phyloP scores from a whole-genome alignment of 495 filamentous ascomycete genomes.

The Penicillium paradoxum region DNA sequence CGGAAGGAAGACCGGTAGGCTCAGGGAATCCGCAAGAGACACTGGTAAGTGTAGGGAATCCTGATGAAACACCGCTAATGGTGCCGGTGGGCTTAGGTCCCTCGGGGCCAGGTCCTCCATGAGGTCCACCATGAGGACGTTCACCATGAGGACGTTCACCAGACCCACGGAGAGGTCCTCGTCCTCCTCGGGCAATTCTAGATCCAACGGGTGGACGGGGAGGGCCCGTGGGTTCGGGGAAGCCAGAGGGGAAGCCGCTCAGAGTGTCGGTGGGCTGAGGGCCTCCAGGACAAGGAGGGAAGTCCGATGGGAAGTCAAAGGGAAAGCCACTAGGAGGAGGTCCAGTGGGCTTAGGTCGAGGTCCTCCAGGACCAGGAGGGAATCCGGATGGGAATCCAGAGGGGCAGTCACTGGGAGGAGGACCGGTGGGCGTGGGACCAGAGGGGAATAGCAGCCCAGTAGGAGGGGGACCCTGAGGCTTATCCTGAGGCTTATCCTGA shows the following conservation, averaged over 20 bases:
- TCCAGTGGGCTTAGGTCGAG: background rate
- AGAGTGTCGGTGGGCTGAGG: background rate
- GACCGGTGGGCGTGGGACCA: slow-evolving; percentile 4
- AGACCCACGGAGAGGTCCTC: background rate
- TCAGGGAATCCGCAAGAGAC: slow-evolving; percentile 3
- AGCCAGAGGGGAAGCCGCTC: background rate
- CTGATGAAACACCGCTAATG: background rate
- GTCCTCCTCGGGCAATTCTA: background rate
- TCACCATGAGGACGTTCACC: background rate
- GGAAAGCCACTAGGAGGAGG: background rate
- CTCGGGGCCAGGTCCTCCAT: background rate
- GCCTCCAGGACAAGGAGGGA: background rate
- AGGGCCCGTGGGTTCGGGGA: background rate
- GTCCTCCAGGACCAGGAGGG: background rate
- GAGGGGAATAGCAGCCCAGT: slow-evolving; percentile 11
- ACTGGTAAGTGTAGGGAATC: slow-evolving; percentile 7
- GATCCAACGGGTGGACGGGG: background rate
- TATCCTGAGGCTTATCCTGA: no score
- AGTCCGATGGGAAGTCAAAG: background rate
- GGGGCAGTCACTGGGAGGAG: slow-evolving; percentile 2
- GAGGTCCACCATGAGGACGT: background rate
- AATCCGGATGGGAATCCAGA: slow-evolving; percentile 4
- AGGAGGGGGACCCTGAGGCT: slow-evolving; percentile 7
- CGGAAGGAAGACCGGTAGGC: slow-evolving; percentile 3
- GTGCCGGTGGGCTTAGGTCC: background rate